Evolutionary conservation across 306 rosid genomes (phyloP).

Genomic region (Acacia crassicarpa): DNA sequence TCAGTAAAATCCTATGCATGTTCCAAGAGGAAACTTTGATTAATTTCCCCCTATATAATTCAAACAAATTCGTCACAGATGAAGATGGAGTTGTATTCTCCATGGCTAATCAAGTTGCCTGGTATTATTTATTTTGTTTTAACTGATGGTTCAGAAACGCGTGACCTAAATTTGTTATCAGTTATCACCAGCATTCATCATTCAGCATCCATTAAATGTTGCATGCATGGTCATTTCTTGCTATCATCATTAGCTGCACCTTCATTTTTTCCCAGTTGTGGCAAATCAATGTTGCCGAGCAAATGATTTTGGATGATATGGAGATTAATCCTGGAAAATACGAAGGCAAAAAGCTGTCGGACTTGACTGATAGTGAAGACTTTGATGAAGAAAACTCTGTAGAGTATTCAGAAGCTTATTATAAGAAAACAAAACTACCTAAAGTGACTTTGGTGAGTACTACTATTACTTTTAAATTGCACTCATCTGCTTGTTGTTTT

Average conservation of each 20-base stretch:
- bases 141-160: not conserved
- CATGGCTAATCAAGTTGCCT: conserved; percentile 17
- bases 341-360: conserved; percentile 67
- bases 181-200: not conserved
- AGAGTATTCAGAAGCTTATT: conserved; percentile 60
- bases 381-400: conserved; percentile 78
- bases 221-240: not conserved
- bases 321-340: conserved; percentile 82
- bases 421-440: conserved; percentile 66
- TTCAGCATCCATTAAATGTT: conserved; percentile 8
- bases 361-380: conserved; percentile 68
- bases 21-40: not conserved
- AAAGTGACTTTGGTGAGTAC: conserved; percentile 71
- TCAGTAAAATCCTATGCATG: not conserved
- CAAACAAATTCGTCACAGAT: not conserved
- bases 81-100: conserved; percentile 10
- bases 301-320: conserved; percentile 81
- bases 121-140: conserved; percentile 3
- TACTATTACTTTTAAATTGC: conserved; percentile 20
- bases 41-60: not conserved
- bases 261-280: conserved; percentile 67
- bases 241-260: conserved; percentile 19
- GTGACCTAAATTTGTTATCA: not conserved
- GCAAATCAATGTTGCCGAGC: conserved; percentile 94
- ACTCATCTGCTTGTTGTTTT: conserved; percentile 27